Percentiles rank a stretch among this genome's conserved stretches.
phyloP scores from a whole-genome alignment of 148 eudicot genomes.

The Dysphania ambrosioides region DNA sequence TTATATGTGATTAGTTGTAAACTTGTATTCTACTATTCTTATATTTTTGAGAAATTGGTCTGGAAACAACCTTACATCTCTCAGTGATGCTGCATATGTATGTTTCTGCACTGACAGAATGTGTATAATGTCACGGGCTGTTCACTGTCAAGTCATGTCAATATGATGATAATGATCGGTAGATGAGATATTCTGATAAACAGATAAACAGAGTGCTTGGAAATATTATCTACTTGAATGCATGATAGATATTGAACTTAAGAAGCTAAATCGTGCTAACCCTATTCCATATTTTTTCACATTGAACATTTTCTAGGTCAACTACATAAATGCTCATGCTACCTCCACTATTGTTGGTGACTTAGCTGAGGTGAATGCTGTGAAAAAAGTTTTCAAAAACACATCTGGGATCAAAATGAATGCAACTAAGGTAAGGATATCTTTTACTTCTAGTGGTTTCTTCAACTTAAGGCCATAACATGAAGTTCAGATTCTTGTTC shows the following conservation, averaged over 20 bases:
- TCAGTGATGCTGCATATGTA: background rate
- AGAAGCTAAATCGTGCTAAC: conserved; percentile 4
- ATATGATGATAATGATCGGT: background rate
- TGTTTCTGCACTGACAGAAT: background rate
- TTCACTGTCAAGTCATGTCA: background rate
- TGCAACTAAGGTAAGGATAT: conserved; percentile 62
- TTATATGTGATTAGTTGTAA: no score
- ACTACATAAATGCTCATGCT: conserved; percentile 96
- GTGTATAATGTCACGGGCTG: background rate
- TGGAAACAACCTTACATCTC: no score
- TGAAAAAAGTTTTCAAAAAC: conserved; percentile 88
- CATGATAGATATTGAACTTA: background rate
- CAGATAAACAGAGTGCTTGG: background rate
- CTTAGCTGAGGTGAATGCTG: conserved; percentile 91
- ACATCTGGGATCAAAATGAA: conserved; percentile 87
- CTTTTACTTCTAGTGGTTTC: background rate
- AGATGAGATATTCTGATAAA: background rate
- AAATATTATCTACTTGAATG: background rate
- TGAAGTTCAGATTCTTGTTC: conserved; percentile 7
- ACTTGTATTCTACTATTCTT: background rate
- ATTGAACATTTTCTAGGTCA: conserved; percentile 51
- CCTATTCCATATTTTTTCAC: background rate
- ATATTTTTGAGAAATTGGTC: background rate
- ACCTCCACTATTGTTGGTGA: conserved; percentile 95
- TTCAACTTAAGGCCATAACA: background rate